Evolutionary conservation across 257 asterid species (phyloP).

Genomic region (Plantago elongata): DNA sequence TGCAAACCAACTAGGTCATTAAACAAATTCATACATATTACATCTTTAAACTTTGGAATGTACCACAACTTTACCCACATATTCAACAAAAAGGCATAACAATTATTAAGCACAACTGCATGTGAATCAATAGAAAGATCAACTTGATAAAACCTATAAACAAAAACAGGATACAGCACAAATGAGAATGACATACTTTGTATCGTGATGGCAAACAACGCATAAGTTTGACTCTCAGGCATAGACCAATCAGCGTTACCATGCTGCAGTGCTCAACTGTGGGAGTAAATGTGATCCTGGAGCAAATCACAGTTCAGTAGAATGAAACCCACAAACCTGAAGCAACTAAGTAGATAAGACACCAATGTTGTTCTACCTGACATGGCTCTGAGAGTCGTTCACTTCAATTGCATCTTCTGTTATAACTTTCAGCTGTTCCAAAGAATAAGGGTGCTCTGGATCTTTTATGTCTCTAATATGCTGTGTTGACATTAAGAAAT

Average conservation of each 20-base stretch:
- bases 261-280: conserved; percentile 96
- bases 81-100: too few relatives aligned
- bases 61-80: too few relatives aligned
- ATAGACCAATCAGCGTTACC: conserved; percentile 87
- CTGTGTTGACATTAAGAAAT: conserved; percentile 66
- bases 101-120: too few relatives aligned
- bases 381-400: conserved; percentile 60
- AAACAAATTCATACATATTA: too few relatives aligned
- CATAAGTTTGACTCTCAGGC: conserved; percentile 94
- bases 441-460: conserved; percentile 92
- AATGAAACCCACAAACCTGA: conserved; percentile 10
- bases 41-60: too few relatives aligned
- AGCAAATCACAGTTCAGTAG: conserved; percentile 14
- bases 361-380: conserved; percentile 43
- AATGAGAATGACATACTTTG: conserved; percentile 45
- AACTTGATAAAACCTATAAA: not conserved
- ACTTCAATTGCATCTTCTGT: conserved; percentile 86
- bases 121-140: not conserved
- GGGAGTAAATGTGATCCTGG: conserved; percentile 92
- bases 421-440: conserved; percentile 89
- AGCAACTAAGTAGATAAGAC: not conserved
- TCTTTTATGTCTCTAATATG: conserved; percentile 97
- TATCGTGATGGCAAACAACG: conserved; percentile 76
- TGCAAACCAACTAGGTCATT: too few relatives aligned
- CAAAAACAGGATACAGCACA: not conserved